Conservation (phyloP, 2,329 filamentous ascomycete genomes). For the Chlorencoelia australis region DNA sequence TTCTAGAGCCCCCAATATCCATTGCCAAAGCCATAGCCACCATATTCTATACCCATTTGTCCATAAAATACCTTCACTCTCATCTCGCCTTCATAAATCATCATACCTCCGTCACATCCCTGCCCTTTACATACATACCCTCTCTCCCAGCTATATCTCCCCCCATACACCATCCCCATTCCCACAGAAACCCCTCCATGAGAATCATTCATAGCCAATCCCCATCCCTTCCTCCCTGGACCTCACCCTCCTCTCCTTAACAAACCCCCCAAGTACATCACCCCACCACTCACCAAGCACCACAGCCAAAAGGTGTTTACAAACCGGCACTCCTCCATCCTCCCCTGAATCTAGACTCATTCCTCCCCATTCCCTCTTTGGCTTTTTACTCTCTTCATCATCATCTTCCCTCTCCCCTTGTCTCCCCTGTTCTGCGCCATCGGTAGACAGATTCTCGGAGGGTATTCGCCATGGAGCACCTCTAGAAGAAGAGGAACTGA, state of each 20-base stretch:
- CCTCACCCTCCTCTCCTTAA: slow-evolving; percentile 43
- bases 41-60: too few relatives aligned
- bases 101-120: neutral
- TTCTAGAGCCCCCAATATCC: too few relatives aligned
- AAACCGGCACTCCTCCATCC: slow-evolving; percentile 42
- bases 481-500: slow-evolving; percentile 11
- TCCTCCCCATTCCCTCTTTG: slow-evolving; percentile 6
- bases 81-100: neutral
- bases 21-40: too few relatives aligned
- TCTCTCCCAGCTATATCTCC: neutral
- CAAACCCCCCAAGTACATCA: slow-evolving; percentile 43
- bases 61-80: neutral
- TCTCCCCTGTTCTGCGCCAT: too few relatives aligned
- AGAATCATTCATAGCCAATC: too few relatives aligned
- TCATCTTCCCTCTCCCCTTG: slow-evolving; percentile 5
- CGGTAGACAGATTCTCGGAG: too few relatives aligned
- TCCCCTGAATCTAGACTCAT: slow-evolving; percentile 38
- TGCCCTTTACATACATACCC: neutral
- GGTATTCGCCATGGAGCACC: too few relatives aligned
- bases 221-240: slow-evolving; percentile 38
- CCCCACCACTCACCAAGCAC: slow-evolving; percentile 59
- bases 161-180: neutral
- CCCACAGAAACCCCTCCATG: neutral
- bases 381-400: slow-evolving; percentile 14
- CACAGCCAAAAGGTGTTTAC: slow-evolving; percentile 86